Base-by-base conservation (phyloP, 352 stramenopile genomes). In the Thalassiosira livingstoniorum region DNA sequence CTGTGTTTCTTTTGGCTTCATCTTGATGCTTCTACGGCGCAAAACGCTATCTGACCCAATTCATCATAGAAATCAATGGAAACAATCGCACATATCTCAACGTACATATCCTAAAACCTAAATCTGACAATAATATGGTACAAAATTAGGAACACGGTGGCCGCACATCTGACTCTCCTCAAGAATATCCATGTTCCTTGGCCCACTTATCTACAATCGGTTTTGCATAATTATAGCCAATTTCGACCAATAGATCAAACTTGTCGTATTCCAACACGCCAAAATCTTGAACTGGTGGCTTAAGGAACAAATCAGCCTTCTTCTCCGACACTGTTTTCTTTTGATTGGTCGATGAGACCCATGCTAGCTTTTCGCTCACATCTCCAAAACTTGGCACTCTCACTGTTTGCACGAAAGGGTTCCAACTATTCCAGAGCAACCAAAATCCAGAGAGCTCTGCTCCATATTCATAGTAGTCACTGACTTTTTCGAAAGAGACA, bases 191-290 rank as follows among this genome's bases (percentile, higher is more conserved):
- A 82, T 87, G 73, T 35, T 90, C 61, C 54, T 79, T 54, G 2
- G 85, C 79, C 35, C 54, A 87, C 55, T 78, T 62, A 60, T 85
- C 83, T 11, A 90, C 42, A 13, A 81, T 75, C 25, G 83, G 80
- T 57, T 85, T 86, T 2, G 80, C 74, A 68, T 87, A 86, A 10
- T 87, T 37, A 71, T 90, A 90, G 10, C 79, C 73, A 54, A 75
- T 86, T 39, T 85, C 34, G 1, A 90, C 77, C 65, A 97, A 97
- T 75, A 97, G 94, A 32, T 97, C 92, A 79, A 96, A 96, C 87
- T 97, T 97, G 79, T 97, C 95, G 71, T 96, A 98, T 79, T 98
- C 93, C 21, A 98, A 87, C n/a, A 93, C 97, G 23, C 91, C 95
- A 76, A 96, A 96, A 62, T 97, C 90, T 23, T 96, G 90, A 29